These are phyloP conservation scores for Suillus subalutaceus DNA, from an alignment of 768 basidiomycete genomes.

Conservation along the genomic window DNA sequence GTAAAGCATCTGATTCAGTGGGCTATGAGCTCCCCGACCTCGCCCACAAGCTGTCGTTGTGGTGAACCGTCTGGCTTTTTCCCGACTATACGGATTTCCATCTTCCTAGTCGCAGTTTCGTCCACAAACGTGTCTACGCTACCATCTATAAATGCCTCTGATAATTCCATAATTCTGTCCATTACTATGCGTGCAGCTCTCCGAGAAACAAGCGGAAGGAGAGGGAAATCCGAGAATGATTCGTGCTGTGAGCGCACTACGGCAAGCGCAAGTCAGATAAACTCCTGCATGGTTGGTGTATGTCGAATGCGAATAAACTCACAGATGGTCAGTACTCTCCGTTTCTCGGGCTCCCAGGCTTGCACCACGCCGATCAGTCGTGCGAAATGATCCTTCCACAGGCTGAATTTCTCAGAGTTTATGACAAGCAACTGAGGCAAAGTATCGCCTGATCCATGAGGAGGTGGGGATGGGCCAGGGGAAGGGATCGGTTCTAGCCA, in stretches of 20 bases:
- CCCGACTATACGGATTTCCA: constrained; percentile 25
- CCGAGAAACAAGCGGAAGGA: constrained; percentile 24
- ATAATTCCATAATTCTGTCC: constrained; percentile 26
- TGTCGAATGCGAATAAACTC: constrained; percentile 15
- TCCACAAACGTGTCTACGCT: not conserved
- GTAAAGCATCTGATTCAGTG: constrained; percentile 18
- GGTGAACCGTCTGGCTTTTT: constrained; percentile 26
- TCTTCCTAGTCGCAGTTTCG: constrained; percentile 20
- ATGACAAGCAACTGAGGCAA: constrained; percentile 60
- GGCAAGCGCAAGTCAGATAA: not conserved
- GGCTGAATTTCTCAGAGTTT: constrained; percentile 76
- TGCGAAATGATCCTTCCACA: constrained; percentile 77
- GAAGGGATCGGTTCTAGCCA: constrained; percentile 79
- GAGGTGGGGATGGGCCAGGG: constrained; percentile 47
- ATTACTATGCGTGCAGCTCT: constrained; percentile 24
- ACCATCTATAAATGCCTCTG: constrained; percentile 27
- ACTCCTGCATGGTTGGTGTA: not conserved
- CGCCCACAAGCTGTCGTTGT: constrained; percentile 25
- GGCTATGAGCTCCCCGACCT: constrained; percentile 24
- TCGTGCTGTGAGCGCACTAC: constrained; percentile 28
- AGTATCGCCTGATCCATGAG: constrained; percentile 10
- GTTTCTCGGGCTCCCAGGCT: constrained; percentile 53
- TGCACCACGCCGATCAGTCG: constrained; percentile 55
- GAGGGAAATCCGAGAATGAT: constrained; percentile 33
- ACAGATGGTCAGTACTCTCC: constrained; percentile 54